A percentile compares a stretch with the other conserved stretches of the same genome.
These are phyloP conservation scores for Curvularia verruculosa DNA, from an alignment of 2,329 filamentous ascomycete genomes.

Conservation along the genomic window DNA sequence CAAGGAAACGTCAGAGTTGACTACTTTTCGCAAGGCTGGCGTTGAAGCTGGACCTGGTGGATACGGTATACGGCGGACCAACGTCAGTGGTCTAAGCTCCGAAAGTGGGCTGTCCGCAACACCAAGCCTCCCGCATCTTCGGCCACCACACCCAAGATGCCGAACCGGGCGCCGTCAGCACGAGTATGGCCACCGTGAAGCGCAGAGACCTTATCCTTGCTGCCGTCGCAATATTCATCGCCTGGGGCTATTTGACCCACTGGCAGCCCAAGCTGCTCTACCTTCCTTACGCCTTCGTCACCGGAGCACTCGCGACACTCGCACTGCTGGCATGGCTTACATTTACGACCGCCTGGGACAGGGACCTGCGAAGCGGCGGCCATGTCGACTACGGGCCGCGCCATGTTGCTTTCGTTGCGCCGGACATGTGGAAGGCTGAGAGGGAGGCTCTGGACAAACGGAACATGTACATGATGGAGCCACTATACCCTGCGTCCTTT, in stretches of 20 bases:
- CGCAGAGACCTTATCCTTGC: slow-evolving; percentile 71
- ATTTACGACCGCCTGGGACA: slow-evolving; percentile 61
- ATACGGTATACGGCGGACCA: slow-evolving; percentile 17
- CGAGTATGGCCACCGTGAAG: slow-evolving; percentile 75
- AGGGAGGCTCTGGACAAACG: slow-evolving; percentile 68
- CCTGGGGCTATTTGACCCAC: slow-evolving; percentile 85
- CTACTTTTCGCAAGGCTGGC: slow-evolving; percentile 19
- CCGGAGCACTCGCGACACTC: slow-evolving; percentile 66
- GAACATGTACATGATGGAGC: slow-evolving; percentile 67
- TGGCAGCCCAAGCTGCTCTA: slow-evolving; percentile 85
- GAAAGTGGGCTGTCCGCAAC: slow-evolving; percentile 23
- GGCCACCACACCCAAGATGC: slow-evolving; percentile 42
- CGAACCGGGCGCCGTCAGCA: slow-evolving; percentile 43
- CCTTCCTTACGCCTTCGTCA: slow-evolving; percentile 80
- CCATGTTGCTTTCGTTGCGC: slow-evolving; percentile 64
- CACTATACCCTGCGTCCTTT: slow-evolving; percentile 77
- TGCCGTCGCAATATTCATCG: slow-evolving; percentile 74
- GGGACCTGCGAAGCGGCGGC: slow-evolving; percentile 50
- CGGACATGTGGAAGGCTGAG: slow-evolving; percentile 72
- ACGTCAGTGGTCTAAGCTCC: slow-evolving; percentile 30
- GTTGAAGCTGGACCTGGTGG: background rate
- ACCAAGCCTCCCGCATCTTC: slow-evolving; percentile 24
- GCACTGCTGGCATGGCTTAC: slow-evolving; percentile 64
- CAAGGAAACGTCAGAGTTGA: background rate
- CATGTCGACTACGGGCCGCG: slow-evolving; percentile 51